Evolutionary conservation across 306 rosid species (phyloP), one percentile per base, ranked within the genome.

Genomic region (Ziziphus jujuba): DNA sequence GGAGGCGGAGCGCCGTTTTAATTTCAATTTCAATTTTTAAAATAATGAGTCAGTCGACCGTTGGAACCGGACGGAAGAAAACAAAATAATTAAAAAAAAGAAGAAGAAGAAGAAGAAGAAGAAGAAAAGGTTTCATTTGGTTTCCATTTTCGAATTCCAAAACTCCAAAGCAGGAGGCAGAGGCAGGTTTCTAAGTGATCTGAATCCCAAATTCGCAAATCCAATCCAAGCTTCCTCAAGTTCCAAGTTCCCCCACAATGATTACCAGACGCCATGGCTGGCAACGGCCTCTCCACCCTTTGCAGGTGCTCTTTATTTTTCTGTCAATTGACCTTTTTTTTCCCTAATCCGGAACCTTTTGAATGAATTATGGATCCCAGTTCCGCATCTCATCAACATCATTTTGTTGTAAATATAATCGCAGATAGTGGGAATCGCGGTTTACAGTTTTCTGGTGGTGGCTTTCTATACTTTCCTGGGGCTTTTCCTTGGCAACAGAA

Each of bases 181-280:
- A 28, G 33, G 33, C 4, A 28, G 33, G 3, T 28, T 4, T 28
- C 3, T 28, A 28, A 28, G 33, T 28, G 33, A 28, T 28, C 2
- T 28, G 4, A 28, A 28, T 28, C 33, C 14, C 45, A 10, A 10
- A 40, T 9, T 40, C 12, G 12, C 10, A 40, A 36, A 40, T 40
- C 12, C 45, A 28, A 28, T 28, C 33, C 33, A 28, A 28, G 33
- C 33, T 28, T 28, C 33, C 33, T n/a, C 33, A 28, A 28, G 33
- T 50, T 50, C 9, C 10, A 50, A 50, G 55, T 16, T 50, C 11
- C n/a, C 55, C 55, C 55, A 50, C 20, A 9, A 50, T 50, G 48
- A 59, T 20, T 44, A 54, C 82, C 86, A 93, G 97, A 84, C 96
- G 90, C 90, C 96, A 90, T 81, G 98, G 98, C 20, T 93, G 93